phyloP scores from a whole-genome alignment of 164 flowering plant genomes.

The Saururus chinensis region DNA sequence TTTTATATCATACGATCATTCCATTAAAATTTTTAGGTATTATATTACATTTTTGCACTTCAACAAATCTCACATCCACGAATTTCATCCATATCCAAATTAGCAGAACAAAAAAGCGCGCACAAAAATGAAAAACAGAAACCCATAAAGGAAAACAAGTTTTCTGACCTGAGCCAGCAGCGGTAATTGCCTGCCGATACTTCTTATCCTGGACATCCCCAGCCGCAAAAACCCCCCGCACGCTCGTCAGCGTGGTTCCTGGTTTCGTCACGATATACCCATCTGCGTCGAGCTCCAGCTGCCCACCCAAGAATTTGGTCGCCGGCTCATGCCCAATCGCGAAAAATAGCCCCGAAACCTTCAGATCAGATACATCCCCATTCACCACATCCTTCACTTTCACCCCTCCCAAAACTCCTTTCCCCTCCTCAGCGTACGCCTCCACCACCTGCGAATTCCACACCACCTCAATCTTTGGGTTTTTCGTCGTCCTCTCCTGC shows the following conservation, averaged over 20 bases:
- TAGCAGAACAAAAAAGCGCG: too few species aligned
- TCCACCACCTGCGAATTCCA: conserved; percentile 77
- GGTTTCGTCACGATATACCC: conserved; percentile 80
- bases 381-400: conserved; percentile 63
- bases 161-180: conserved; percentile 78
- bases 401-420: conserved; percentile 52
- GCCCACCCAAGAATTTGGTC: conserved; percentile 80
- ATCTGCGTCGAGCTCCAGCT: conserved; percentile 69
- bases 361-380: conserved; percentile 61
- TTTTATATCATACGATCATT: too few species aligned
- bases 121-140: background rate
- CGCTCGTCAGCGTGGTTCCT: conserved; percentile 75
- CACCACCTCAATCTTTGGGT: conserved; percentile 76
- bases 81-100: too few species aligned
- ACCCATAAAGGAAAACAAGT: background rate
- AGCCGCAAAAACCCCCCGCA: conserved; percentile 86
- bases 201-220: conserved; percentile 99
- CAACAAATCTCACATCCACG: too few species aligned
- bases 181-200: conserved; percentile 93
- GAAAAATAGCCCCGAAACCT: conserved; percentile 80
- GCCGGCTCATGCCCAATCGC: conserved; percentile 99
- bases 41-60: too few species aligned
- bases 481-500: conserved; percentile 65
- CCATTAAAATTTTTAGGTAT: too few species aligned
- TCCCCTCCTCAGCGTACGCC: conserved; percentile 44